Base-by-base conservation (phyloP, 1,284 basidiomycete species). In the Xerocomus amazonicus region DNA sequence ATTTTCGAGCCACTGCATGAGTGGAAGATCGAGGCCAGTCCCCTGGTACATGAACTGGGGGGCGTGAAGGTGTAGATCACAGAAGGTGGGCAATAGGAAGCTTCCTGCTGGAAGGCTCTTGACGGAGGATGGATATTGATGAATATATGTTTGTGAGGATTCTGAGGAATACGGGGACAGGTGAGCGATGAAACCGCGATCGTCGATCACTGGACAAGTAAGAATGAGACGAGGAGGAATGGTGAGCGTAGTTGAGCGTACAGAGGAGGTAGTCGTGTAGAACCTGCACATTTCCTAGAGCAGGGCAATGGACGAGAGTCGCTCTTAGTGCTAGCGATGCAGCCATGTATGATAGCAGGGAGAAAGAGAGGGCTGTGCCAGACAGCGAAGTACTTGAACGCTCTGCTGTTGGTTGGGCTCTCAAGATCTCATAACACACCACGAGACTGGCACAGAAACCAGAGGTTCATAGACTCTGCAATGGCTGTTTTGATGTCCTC, bases 21-120 rank as follows among this genome's bases (percentile, higher is more conserved):
- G 70, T 0, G 90, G 87, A 4, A 90, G 76, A 62, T 93, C 87
- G 6, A 92, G 75, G 0, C 90, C 90, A 6, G 83, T 90, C 3
- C 91, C 91, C 53, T 90, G 85, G 54, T 92, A 92, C 34, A 92
- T 74, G 62, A 87, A 92, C 62, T 93, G 91, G 2, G 90, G 89
- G 0, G 90, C 89, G 63, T 94, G 91, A 0, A 92, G 74, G 62
- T 92, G 90, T 9, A 90, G 72, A 65, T 92, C 91, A 56, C 79
- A 80, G 65, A 92, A 94, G 0, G 83, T 81, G 0, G 90, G 90
- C 6, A 89, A 57, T 33, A 93, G 53, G 67, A 92, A 91, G 38
- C 73, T 76, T 19, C 84, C 83, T 3, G 54, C 41, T 3, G 79
- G 76, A 12, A 86, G 59, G 13, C 67, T 51, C 26, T 61, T 66